Evolutionary conservation across 768 basidiomycete genomes (phyloP), one percentile per base, ranked within the genome.

Genomic region (Trametes sanguinea): DNA sequence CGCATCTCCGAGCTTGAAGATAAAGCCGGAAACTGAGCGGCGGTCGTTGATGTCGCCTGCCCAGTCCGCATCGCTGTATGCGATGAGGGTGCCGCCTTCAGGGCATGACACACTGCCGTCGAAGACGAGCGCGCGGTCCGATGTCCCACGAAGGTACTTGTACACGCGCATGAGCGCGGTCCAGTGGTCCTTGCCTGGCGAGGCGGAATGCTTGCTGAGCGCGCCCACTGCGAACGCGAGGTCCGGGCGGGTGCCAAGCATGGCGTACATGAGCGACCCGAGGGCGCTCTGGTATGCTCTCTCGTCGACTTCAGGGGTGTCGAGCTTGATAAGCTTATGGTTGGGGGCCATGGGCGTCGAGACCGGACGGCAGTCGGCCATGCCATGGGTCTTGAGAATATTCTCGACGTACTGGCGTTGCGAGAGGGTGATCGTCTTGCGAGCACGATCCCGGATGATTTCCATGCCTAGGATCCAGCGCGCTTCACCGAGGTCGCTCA

Each of bases 21-120:
- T 66, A 61, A 76, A 78, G 1, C 77, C 78, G 2, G 76, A 73
- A 13, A 74, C 70, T 9, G 76, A 76, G 13, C 67, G 57, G 8
- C 76, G 62, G 58, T 75, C 66, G 4, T 62, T 57, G 4, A 59
- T 60, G 30, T 72, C 67, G 11, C 63, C 61, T 0, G 70, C 76
- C 72, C 73, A 76, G 52, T 78, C 77, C 0, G 76, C 68, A 65
- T 78, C 73, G 0, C 68, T 54, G 50, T 68, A 69, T 0, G 61
- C 68, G 13, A 50, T 60, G 57, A 65, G 67, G 1, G 29, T 43
- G n/a, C 44, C 44, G n/a, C n/a, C 44, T 6, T 45, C 44, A 51
- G 33, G 8, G 30, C 30, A 29, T 2, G 29, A 50, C 10, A 27
- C 11, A 16, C 47, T 50, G 17, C 47, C 47, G 16, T 50, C 13